Percentiles rank a stretch among this genome's conserved stretches.
Evolutionary conservation across 2,329 filamentous ascomycete species (phyloP).

Genomic region (Penicillium sp.): DNA sequence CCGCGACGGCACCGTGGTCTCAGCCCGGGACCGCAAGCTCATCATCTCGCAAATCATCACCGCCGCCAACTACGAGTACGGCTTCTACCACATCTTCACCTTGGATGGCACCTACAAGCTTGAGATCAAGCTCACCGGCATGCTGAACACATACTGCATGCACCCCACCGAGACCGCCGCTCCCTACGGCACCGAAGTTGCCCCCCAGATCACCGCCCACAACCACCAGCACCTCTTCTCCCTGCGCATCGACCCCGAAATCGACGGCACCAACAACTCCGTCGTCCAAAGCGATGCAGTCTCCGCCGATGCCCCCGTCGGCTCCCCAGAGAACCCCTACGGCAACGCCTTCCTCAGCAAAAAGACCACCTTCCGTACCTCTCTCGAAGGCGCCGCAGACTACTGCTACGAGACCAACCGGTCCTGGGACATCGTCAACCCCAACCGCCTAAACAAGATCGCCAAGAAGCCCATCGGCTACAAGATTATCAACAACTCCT

Average conservation of each 20-base stretch:
- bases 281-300: slow-evolving; percentile 51
- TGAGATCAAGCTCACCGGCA: slow-evolving; percentile 83
- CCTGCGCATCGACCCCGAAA: slow-evolving; percentile 75
- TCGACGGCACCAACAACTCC: slow-evolving; percentile 78
- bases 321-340: slow-evolving; percentile 65
- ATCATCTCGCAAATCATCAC: slow-evolving; percentile 88
- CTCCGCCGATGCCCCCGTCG: slow-evolving; percentile 53
- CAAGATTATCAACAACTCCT: slow-evolving; percentile 29
- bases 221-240: slow-evolving; percentile 95
- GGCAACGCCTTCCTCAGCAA: slow-evolving; percentile 56
- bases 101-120: slow-evolving; percentile 87
- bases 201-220: slow-evolving; percentile 81
- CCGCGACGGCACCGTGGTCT: slow-evolving; percentile 76
- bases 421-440: slow-evolving; percentile 28
- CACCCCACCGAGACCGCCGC: slow-evolving; percentile 70
- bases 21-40: slow-evolving; percentile 78
- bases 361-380: slow-evolving; percentile 40
- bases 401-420: slow-evolving; percentile 50
- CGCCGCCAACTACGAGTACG: slow-evolving; percentile 91
- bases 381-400: slow-evolving; percentile 47
- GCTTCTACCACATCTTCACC: slow-evolving; percentile 77
- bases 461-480: slow-evolving; percentile 26
- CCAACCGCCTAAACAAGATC: slow-evolving; percentile 21
- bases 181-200: slow-evolving; percentile 85
- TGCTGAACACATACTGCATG: slow-evolving; percentile 84